Base-by-base conservation (phyloP, 176 grass and related monocot genomes). In the Microstegium vimineum region DNA sequence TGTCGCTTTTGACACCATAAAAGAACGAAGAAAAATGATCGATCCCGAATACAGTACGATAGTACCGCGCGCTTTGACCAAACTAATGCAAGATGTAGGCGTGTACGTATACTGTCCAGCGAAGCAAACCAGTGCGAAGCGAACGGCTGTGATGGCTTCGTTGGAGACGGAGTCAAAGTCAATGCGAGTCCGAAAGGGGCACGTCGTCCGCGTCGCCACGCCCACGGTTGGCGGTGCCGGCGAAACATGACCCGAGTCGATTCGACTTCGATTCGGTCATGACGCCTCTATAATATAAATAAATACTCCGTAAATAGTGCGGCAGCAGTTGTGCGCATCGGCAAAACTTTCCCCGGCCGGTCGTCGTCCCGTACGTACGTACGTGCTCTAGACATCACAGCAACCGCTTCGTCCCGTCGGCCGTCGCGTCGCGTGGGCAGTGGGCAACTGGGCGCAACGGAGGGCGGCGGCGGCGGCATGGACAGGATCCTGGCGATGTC, bases 401-500 rank as follows among this genome's bases (percentile, higher is more conserved):
- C 37, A 65, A 20, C 13, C 31, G 36, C 1, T 3, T 20, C 49
- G 49, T 54, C 18, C 13, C 15, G 45, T 46, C 43, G 17, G 49
- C 17, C 49, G 49, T 5, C 18, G n/a, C 6, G 18, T 22, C 51
- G 51, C 15, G 38, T 30, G 37, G 8, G 18, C 15, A 38, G 52
- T 17, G 1, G 56, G n/a, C 36, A 8, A 6, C 16, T 5, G 17
- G 9, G 41, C 6, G 41, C 6, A 37, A 1, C 0, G 36, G 36
- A 37, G 6, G 36, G 36, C 36, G 41, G 38, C 6, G 13, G 5
- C 6, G 0, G 0, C 22, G 8, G 32, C 74, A 90, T 94, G 85
- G 77, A 88, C 18, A 90, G 82, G 78, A 67, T 90, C 61, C 23
- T 88, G 23, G 82, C 70, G 1, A 43, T 82, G 87, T 86, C 78